Percentiles rank a stretch among this genome's conserved stretches.
These are phyloP conservation scores for Sherardia arvensis DNA, from an alignment of 257 asterid genomes.

Conservation along the genomic window DNA sequence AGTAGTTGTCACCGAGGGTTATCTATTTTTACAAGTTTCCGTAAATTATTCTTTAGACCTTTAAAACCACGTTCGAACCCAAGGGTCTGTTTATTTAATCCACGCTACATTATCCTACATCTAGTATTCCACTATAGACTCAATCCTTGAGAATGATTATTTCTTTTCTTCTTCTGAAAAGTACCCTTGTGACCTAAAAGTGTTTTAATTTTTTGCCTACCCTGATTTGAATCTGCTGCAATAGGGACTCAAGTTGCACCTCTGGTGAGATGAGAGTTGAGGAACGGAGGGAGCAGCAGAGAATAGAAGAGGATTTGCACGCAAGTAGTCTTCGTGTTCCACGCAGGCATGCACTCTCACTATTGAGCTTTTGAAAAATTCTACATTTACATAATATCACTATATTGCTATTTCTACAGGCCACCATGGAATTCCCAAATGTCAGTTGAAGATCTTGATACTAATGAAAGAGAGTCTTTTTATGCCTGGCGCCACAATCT, in stretches of 20 bases:
- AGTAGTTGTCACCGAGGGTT: too few species aligned
- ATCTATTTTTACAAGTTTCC: too few species aligned
- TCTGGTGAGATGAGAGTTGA: conserved; percentile 42
- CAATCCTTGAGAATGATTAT: too few species aligned
- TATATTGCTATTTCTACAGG: conserved; percentile 31
- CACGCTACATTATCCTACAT: too few species aligned
- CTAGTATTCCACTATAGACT: too few species aligned
- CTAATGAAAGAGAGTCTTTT: conserved; percentile 65
- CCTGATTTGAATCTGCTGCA: background rate
- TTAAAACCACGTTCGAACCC: too few species aligned
- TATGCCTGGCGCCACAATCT: conserved; percentile 90
- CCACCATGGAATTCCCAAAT: conserved; percentile 85
- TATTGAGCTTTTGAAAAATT: conserved; percentile 4
- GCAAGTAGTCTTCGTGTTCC: conserved; percentile 93
- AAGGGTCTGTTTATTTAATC: too few species aligned
- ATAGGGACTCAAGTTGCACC: conserved; percentile 62
- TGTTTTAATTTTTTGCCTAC: too few species aligned
- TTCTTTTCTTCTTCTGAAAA: too few species aligned
- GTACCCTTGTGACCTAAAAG: background rate
- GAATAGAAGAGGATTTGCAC: conserved; percentile 82
- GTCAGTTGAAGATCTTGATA: conserved; percentile 89
- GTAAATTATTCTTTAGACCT: too few species aligned
- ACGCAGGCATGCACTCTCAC: conserved; percentile 45
- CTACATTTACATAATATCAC: conserved; percentile 10
- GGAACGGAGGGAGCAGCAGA: conserved; percentile 57